Conservation (phyloP, 129 eudicot species). For the Apium graveolens region DNA sequence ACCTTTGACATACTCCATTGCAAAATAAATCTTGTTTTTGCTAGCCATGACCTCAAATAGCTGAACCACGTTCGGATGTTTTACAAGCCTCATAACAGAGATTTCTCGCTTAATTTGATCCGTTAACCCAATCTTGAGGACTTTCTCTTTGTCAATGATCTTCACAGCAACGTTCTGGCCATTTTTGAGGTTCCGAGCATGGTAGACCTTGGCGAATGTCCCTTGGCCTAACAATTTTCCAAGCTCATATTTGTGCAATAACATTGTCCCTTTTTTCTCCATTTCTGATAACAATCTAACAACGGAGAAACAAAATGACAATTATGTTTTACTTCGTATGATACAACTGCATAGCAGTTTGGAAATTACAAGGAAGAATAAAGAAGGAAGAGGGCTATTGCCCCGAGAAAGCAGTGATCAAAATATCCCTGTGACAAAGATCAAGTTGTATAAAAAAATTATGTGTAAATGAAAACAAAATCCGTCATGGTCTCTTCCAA, state of each 20-base stretch:
- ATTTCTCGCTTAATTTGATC: conserved; percentile 44
- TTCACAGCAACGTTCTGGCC: conserved; percentile 40
- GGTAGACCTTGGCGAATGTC: conserved; percentile 43
- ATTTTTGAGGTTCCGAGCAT: conserved; percentile 28
- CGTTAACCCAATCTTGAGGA: conserved; percentile 30
- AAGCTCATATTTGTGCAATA: conserved; percentile 31
- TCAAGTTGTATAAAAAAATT: neutral
- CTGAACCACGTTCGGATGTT: conserved; percentile 42
- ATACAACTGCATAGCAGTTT: neutral
- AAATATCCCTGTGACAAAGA: neutral
- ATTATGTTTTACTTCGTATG: neutral
- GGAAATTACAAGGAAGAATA: neutral
- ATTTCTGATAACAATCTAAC: neutral
- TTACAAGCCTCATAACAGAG: conserved; percentile 42
- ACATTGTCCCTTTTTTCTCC: conserved; percentile 6
- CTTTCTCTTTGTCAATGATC: conserved; percentile 29
- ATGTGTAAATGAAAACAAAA: neutral
- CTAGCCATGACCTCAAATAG: conserved; percentile 68
- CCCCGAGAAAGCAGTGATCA: conserved; percentile 9
- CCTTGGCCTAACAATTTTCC: conserved; percentile 41
- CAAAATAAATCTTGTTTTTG: conserved; percentile 34
- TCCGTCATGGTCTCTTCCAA: neutral
- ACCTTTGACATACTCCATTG: conserved; percentile 40
- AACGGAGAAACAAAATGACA: neutral
- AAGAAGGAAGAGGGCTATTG: neutral